These are phyloP conservation scores for Eucalyptus globulus DNA, from an alignment of 345 rosid genomes.

Conservation along the genomic window DNA sequence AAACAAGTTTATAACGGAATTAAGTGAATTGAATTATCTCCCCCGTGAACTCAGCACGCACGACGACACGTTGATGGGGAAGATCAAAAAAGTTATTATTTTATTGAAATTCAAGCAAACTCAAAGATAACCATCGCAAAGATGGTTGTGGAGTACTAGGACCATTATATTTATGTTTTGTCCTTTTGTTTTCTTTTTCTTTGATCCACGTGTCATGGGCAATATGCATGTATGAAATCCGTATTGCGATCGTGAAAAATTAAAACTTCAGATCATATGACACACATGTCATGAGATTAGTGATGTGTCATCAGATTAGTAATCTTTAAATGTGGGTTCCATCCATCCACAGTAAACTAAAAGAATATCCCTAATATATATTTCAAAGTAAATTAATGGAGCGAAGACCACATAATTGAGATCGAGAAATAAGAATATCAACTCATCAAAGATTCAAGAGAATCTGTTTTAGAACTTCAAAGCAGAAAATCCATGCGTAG, in stretches of 20 bases:
- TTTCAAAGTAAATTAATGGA: not conserved
- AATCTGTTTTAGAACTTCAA: not conserved
- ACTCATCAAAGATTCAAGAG: not conserved
- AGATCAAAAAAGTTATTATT: too few species aligned
- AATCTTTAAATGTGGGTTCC: not conserved
- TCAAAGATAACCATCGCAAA: too few species aligned
- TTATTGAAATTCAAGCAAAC: too few species aligned
- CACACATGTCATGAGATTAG: not conserved
- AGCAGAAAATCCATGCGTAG: not conserved
- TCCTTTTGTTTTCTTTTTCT: too few species aligned
- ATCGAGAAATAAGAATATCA: not conserved
- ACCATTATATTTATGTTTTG: too few species aligned
- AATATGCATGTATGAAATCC: not conserved
- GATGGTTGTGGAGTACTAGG: too few species aligned
- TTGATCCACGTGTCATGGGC: not conserved
- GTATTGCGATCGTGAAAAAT: not conserved
- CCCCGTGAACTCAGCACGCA: too few species aligned
- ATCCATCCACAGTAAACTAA: not conserved
- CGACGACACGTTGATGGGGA: too few species aligned
- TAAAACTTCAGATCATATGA: not conserved
- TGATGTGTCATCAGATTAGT: too few species aligned
- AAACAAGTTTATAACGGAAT: too few species aligned
- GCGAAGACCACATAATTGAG: not conserved
- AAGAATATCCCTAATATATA: too few species aligned
- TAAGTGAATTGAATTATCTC: too few species aligned